A percentile compares a stretch with the other conserved stretches of the same genome.
phyloP scores from a whole-genome alignment of 257 asterid species.

The Nicotiana obtusifolia region DNA sequence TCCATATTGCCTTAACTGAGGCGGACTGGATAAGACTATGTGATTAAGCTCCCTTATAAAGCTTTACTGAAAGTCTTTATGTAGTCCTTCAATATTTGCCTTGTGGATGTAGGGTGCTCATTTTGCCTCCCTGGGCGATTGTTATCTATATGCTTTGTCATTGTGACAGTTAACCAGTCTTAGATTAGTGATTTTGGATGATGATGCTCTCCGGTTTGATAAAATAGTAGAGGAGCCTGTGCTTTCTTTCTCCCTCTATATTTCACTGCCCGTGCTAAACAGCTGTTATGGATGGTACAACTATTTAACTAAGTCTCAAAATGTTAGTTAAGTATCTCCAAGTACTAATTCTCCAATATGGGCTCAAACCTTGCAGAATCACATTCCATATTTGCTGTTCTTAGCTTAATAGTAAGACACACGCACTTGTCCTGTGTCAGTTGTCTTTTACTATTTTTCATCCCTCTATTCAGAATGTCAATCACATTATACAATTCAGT shows the following conservation, averaged over 20 bases:
- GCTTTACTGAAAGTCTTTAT: neutral
- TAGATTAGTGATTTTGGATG: neutral
- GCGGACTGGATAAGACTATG: neutral
- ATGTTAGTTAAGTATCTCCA: neutral
- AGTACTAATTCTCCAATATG: neutral
- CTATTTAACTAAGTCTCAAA: neutral
- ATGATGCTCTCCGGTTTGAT: neutral
- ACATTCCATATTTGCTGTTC: neutral
- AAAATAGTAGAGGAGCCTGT: neutral
- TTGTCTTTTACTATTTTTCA: neutral
- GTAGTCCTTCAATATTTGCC: neutral
- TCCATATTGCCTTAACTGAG: neutral
- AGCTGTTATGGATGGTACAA: neutral
- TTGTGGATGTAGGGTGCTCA: neutral
- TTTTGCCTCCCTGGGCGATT: neutral
- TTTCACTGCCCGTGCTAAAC: neutral
- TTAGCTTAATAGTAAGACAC: neutral
- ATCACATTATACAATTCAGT: neutral
- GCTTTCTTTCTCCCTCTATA: neutral
- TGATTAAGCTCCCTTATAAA: neutral
- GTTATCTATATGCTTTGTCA: neutral
- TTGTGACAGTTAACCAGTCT: neutral
- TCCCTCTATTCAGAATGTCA: neutral
- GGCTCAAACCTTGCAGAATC: neutral
- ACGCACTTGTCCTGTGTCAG: neutral